A percentile compares a stretch with the other conserved stretches of the same genome.
Evolutionary conservation across 2,329 filamentous ascomycete species (phyloP).

Genomic region (Penicillium italicum): DNA sequence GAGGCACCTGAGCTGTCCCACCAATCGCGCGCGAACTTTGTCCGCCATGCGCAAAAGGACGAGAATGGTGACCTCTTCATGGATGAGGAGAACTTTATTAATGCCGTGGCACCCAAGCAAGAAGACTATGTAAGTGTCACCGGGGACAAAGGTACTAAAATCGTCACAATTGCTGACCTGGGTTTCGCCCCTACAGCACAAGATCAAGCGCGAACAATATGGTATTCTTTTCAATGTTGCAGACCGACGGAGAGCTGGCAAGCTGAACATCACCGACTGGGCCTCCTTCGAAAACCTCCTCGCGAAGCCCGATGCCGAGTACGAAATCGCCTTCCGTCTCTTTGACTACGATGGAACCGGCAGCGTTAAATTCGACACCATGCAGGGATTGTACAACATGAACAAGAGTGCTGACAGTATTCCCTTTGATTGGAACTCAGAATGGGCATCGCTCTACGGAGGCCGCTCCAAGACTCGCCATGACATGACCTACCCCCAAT

Average conservation of each 20-base stretch:
- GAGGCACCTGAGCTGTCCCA: slow-evolving; percentile 63
- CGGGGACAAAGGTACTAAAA: not conserved
- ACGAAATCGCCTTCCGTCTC: slow-evolving; percentile 95
- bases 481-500: slow-evolving; percentile 90
- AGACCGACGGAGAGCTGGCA: slow-evolving; percentile 70
- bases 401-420: slow-evolving; percentile 84
- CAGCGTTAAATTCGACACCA: slow-evolving; percentile 82
- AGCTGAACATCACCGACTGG: slow-evolving; percentile 81
- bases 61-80: slow-evolving; percentile 74
- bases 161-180: slow-evolving; percentile 17
- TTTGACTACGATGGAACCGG: slow-evolving; percentile 86
- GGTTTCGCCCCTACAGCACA: slow-evolving; percentile 62
- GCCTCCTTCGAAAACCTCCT: slow-evolving; percentile 90
- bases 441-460: slow-evolving; percentile 94
- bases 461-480: slow-evolving; percentile 84
- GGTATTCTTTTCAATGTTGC: slow-evolving; percentile 88
- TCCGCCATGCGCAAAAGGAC: slow-evolving; percentile 71
- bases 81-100: slow-evolving; percentile 80
- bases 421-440: slow-evolving; percentile 94
- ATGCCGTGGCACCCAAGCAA: slow-evolving; percentile 77
- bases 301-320: slow-evolving; percentile 91
- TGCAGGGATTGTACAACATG: slow-evolving; percentile 77
- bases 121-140: slow-evolving; percentile 80
- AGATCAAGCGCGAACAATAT: slow-evolving; percentile 96
- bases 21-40: slow-evolving; percentile 72